A percentile compares a stretch with the other conserved stretches of the same genome.
Conservation (phyloP, 2,329 filamentous ascomycete genomes). For the Phoma sp. region DNA sequence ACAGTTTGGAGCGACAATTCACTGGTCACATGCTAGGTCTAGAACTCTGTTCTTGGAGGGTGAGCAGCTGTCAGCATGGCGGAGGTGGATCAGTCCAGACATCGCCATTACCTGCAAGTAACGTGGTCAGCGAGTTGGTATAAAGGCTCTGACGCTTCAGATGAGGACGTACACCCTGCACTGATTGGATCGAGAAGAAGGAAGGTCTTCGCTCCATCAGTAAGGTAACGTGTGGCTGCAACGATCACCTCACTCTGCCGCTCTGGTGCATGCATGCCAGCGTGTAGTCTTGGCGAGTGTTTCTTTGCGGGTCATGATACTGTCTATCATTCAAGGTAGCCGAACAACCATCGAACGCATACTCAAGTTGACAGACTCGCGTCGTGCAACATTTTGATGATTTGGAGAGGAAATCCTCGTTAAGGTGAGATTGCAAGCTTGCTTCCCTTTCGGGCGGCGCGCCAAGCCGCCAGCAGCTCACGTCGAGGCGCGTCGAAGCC, state of each 20-base stretch:
- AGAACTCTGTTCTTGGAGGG: neutral
- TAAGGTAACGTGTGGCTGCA: neutral
- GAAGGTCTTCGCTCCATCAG: neutral
- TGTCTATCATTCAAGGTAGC: too few species aligned
- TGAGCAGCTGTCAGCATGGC: neutral
- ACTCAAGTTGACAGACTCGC: neutral
- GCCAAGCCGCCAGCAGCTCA: neutral
- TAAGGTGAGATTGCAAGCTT: slow-evolving; percentile 4
- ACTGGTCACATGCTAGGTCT: neutral
- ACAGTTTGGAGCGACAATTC: neutral
- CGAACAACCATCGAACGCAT: too few species aligned
- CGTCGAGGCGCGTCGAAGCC: slow-evolving; percentile 7
- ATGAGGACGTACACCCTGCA: neutral
- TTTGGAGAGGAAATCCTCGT: neutral
- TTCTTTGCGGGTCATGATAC: neutral
- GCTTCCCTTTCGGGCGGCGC: slow-evolving; percentile 3
- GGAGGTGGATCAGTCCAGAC: neutral
- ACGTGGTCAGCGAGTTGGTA: too few species aligned
- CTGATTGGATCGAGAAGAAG: neutral
- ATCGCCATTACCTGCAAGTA: neutral
- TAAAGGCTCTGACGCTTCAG: neutral
- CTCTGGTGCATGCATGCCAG: neutral
- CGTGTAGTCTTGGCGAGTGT: neutral
- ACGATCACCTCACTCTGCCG: neutral
- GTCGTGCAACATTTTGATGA: neutral